Conservation (phyloP, 768 basidiomycete genomes). For the Boletales sp. region DNA sequence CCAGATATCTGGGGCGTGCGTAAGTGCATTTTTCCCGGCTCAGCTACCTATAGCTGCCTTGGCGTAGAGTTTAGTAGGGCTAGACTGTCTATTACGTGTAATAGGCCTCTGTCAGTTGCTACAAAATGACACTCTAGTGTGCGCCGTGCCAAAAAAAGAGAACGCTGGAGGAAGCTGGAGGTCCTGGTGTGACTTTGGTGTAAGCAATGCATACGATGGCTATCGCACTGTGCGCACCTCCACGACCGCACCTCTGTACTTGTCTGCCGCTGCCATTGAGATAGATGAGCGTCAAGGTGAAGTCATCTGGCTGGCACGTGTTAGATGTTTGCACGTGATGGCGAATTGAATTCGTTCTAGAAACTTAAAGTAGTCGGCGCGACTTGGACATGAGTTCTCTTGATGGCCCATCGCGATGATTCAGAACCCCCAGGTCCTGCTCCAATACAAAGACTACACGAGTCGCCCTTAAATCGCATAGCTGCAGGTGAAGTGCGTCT, state of each 20-base stretch:
- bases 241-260: constrained; percentile 87
- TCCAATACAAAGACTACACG: constrained; percentile 72
- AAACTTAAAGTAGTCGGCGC: background rate
- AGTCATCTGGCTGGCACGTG: background rate
- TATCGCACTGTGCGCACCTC: constrained; percentile 50
- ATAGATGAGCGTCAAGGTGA: background rate
- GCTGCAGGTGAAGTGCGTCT: constrained; percentile 66
- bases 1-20: background rate
- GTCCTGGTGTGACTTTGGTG: constrained; percentile 32
- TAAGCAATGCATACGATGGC: background rate
- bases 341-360: background rate
- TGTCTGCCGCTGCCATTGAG: constrained; percentile 34
- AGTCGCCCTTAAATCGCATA: constrained; percentile 87
- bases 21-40: background rate
- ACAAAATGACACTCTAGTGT: too few species aligned
- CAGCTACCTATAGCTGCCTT: too few species aligned
- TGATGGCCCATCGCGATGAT: background rate
- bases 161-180: constrained; percentile 69
- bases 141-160: too few species aligned
- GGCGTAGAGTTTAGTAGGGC: too few species aligned
- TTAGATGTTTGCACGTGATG: background rate
- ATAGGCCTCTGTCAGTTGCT: too few species aligned
- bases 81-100: too few species aligned
- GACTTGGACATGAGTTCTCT: background rate
- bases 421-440: constrained; percentile 41